Evolutionary conservation across 2,329 filamentous ascomycete species (phyloP), one percentile per base, ranked within the genome.

Genomic region (Aureobasidium vineae): DNA sequence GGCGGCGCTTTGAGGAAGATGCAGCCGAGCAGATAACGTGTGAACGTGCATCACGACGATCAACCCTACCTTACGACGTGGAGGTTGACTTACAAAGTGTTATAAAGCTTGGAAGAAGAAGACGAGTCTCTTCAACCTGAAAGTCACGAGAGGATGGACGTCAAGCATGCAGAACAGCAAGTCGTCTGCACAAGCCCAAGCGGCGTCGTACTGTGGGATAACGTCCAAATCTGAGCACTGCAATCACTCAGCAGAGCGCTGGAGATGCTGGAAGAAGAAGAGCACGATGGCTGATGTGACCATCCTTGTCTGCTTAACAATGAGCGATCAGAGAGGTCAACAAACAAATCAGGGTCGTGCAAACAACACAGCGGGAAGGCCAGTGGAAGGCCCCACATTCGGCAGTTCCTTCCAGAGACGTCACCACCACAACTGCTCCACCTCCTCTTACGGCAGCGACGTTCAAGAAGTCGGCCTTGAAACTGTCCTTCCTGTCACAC

Each of bases 361-460:
- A 36, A 23, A 31, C 54, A 59, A 28, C 54, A 36, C 49, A 52
- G 49, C 33, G 6, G 19, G 21, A 56, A 41, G 31, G 59, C 45
- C 59, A 28, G n/a, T 5, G 19, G 21, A 56, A 41, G 31, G 59
- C 45, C 59, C 59, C 59, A 61, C 59, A 50, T 52, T 52, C 59
- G 59, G 59, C 59, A 63, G 40, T 63, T 63, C 59, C 33, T 50
- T 15, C 43, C 45, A 36, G 33, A 63, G 43, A 50, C 45, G 59
- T 63, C 59, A 63, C 45, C 31, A 52, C 57, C 40, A 47, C 28
- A 63, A 52, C 45, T 52, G 52, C 59, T 63, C 59, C 59, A 63
- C 59, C 19, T 52, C 23, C 31, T 50, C 45, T 15, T 33, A n/a
- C 33, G 28, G 41, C 31, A 61, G 41, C 41, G 19, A 45, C 40